Conservation (phyloP, 148 eudicot genomes). For the Cornus florida region DNA sequence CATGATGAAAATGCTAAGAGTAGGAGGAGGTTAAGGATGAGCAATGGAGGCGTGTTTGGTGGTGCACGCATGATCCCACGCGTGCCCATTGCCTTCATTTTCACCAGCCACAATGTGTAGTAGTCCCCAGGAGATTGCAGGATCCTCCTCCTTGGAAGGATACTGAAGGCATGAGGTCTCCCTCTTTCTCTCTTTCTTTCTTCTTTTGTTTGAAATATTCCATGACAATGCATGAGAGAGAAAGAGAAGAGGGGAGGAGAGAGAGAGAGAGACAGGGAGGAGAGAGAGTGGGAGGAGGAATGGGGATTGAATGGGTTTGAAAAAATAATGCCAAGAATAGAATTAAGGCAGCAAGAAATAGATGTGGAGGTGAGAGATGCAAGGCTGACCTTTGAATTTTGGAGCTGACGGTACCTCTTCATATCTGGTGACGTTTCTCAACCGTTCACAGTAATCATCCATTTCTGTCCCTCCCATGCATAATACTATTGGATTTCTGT, state of each 20-base stretch:
- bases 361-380: neutral
- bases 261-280: neutral
- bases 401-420: neutral
- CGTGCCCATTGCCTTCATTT: constrained; percentile 49
- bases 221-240: neutral
- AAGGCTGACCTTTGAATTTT: constrained; percentile 8
- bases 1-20: neutral
- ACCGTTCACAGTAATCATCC: too few species aligned
- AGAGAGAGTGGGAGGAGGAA: neutral
- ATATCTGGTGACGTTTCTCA: too few species aligned
- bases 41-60: too few species aligned
- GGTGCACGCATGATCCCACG: constrained; percentile 62
- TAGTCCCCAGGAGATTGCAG: neutral
- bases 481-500: neutral
- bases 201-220: neutral
- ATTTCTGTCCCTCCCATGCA: too few species aligned
- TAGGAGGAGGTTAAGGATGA: constrained; percentile 6
- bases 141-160: neutral
- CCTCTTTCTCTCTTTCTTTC: neutral
- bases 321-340: constrained; percentile 11
- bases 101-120: neutral
- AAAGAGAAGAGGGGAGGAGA: constrained; percentile 4
- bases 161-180: neutral
- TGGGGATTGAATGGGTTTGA: neutral
- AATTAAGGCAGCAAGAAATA: neutral